Base-by-base conservation (phyloP, 495 filamentous ascomycete genomes). In the Lichenothelia convexa region DNA sequence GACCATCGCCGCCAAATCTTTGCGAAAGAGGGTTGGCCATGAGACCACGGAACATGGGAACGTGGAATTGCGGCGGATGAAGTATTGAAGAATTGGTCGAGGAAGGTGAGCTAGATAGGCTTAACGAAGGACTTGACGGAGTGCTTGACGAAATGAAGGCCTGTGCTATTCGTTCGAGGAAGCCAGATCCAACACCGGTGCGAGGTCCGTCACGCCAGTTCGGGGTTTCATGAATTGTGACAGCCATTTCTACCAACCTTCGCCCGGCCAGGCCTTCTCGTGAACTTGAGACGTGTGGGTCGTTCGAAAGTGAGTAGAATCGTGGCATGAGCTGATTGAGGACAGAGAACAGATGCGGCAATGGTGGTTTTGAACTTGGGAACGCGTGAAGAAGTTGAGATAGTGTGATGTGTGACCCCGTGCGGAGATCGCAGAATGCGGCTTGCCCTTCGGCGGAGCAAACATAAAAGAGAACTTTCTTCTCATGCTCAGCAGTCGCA, bases 241-340 rank as follows among this genome's bases (percentile, higher is more conserved):
- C 89, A 38, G 89, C 89, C 32, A 94, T 75, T 61, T 97, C 89
- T 48, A 95, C 75, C 40, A 93, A 59, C 13, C 89, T 82, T 45
- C 79, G 80, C 53, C 72, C 65, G 45, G 50, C 43, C 15, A 67
- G 65, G 41, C 73, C 78, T 42, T 70, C 68, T 16, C 64, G 65
- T 35, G 64, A 66, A 46, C 72, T 79, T 3, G 81, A 86, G 46
- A 87, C 67, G 41, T 86, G 80, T 0, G 89, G 89, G 54, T 97
- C 89, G 54, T 92, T 91, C 30, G 86, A 93, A 11, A 97, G 71
- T 17, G 89, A 94, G 61, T 97, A 97, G 63, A 95, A 97, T 41
- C 89, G 78, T 0, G 89, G 87, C 87, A 94, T 94, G 17, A 97
- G 63, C 21, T 75, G 75, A 42, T 75, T 77, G 34, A 93, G 75